phyloP scores from a whole-genome alignment of 2,329 filamentous ascomycete genomes.

The Xenoacremonium recifei region DNA sequence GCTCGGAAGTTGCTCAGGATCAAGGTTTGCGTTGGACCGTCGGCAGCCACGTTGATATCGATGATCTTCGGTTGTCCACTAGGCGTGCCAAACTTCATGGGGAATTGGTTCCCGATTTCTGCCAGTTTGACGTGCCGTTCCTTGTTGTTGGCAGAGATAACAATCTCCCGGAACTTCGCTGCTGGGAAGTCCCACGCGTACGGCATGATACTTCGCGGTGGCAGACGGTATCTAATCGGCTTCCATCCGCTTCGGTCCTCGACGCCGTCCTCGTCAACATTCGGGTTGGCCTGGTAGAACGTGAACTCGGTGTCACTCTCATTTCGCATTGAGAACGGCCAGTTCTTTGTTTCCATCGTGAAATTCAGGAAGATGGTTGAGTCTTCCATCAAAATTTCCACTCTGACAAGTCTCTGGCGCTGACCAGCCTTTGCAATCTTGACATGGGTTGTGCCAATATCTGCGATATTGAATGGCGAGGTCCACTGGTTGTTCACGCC shows the following conservation, averaged over 20 bases:
- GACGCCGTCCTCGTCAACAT: constrained; percentile 83
- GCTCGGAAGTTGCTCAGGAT: constrained; percentile 92
- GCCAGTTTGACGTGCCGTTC: constrained; percentile 92
- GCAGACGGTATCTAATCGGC: constrained; percentile 87
- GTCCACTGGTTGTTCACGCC: constrained; percentile 98
- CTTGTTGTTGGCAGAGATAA: constrained; percentile 54
- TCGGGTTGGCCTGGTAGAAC: constrained; percentile 94
- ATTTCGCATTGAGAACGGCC: constrained; percentile 98
- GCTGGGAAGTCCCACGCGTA: constrained; percentile 99
- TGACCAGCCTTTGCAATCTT: constrained; percentile 91
- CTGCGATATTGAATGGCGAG: constrained; percentile 95
- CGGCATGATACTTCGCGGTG: constrained; percentile 95
- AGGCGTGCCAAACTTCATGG: constrained; percentile 79
- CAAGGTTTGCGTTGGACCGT: constrained; percentile 91
- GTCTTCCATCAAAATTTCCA: constrained; percentile 88
- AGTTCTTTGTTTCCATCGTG: constrained; percentile 87
- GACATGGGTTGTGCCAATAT: constrained; percentile 87
- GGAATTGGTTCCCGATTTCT: constrained; percentile 93
- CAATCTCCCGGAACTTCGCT: constrained; percentile 91
- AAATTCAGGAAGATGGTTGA: constrained; percentile 93
- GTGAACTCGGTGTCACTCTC: constrained; percentile 96
- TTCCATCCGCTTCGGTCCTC: constrained; percentile 87
- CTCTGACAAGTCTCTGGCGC: constrained; percentile 80
- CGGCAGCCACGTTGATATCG: constrained; percentile 92
- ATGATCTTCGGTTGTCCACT: constrained; percentile 80